Base-by-base conservation (phyloP, 768 basidiomycete species). In the Termitomyces sp. region DNA sequence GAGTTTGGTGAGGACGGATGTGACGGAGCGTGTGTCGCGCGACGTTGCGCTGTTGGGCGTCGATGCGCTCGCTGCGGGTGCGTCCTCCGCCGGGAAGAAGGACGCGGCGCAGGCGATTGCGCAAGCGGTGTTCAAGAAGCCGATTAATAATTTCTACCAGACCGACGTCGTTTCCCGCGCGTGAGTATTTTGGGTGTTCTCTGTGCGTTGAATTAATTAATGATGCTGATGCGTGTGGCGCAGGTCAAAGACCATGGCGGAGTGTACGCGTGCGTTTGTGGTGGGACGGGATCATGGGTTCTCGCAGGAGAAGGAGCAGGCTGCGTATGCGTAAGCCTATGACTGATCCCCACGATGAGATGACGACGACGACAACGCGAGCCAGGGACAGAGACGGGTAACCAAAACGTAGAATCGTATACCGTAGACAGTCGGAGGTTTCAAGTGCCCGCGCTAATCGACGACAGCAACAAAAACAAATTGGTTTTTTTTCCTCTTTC, bases 231-330 rank as follows among this genome's bases (percentile, higher is more conserved):
- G 16, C 0, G 36, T 18, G 18, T 8, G 16, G 18, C 3, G 5
- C 63, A 92, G 90, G 46, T 93, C 92, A n/a, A 89, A 92, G 36
- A 95, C 94, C 36, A 97, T 97, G 94, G 94, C 94, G 1, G 90
- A 94, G 64, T 96, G 94, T 70, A 90, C 90, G 15, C 85, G 88
- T 48, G 81, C 93, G 20, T 96, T 95, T 67, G 87, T 88, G 60
- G 86, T 87, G 68, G 86, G 83, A 33, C 86, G 89, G 75, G 77
- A 82, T 65, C 79, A 82, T 65, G 82, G 79, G 48, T 80, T 84
- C 63, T 75, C 76, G 52, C 76, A 79, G 44, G 68, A 75, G 39
- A 5, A 59, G 68, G 77, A 72, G 34, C 75, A 77, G 65, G 73
- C 75, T 58, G 77, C 77, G 57, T 77, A 74, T 64, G 79, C 75